Evolutionary conservation across 257 asterid species (phyloP).

Genomic region (Nicotiana otophora): DNA sequence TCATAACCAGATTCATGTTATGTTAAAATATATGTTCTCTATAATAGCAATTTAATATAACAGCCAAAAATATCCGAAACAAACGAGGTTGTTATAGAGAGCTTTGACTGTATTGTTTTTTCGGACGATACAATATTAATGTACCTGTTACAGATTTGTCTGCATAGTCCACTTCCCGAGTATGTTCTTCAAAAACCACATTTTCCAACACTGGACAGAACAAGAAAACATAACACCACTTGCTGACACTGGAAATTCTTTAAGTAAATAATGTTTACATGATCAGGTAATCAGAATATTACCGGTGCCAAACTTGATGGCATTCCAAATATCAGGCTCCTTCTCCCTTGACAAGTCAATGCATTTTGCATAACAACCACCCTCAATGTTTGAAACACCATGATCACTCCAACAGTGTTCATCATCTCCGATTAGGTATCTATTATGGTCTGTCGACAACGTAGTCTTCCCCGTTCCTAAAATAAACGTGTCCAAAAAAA

Average conservation of each 20-base stretch:
- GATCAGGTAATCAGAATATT: neutral
- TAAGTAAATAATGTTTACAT: neutral
- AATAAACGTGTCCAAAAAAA: neutral
- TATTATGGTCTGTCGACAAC: slow-evolving; percentile 75
- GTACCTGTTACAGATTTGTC: slow-evolving; percentile 91
- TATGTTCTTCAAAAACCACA: slow-evolving; percentile 86
- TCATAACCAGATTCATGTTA: too few species aligned
- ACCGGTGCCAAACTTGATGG: slow-evolving; percentile 93
- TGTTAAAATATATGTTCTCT: too few species aligned
- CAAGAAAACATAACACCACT: neutral
- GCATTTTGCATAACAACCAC: slow-evolving; percentile 96
- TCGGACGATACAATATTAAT: neutral
- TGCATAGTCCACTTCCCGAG: slow-evolving; percentile 71
- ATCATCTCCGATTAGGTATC: slow-evolving; percentile 87
- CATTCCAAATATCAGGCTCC: slow-evolving; percentile 97
- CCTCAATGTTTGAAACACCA: slow-evolving; percentile 92
- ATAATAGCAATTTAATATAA: too few species aligned
- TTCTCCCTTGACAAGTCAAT: slow-evolving; percentile 72
- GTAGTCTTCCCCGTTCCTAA: slow-evolving; percentile 95
- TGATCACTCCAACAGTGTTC: slow-evolving; percentile 95
- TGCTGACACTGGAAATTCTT: neutral
- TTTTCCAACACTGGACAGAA: slow-evolving; percentile 66
- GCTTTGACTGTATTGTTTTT: neutral
- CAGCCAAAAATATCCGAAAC: too few species aligned
- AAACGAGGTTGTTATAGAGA: too few species aligned